A percentile compares a stretch with the other conserved stretches of the same genome.
Conservation (phyloP, 257 asterid genomes). For the Solanum paucissectum region DNA sequence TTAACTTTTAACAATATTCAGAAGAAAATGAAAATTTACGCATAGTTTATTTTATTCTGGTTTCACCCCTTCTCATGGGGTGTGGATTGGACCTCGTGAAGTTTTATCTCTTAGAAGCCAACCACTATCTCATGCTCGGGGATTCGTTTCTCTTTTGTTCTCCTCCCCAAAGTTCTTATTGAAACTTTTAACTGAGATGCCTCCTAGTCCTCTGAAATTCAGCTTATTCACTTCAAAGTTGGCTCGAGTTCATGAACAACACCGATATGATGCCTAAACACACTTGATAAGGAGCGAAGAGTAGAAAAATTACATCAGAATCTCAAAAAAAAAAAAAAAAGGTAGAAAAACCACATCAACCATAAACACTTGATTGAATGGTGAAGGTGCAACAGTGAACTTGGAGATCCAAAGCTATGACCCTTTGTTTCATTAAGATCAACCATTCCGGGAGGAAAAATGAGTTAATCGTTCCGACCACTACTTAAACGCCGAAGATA, state of each 20-base stretch:
- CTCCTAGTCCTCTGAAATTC: background rate
- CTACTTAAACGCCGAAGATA: background rate
- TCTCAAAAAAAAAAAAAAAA: background rate
- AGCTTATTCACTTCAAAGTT: background rate
- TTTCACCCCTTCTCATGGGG: background rate
- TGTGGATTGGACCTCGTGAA: background rate
- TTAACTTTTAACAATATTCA: background rate
- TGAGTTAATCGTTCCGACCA: background rate
- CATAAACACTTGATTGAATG: background rate
- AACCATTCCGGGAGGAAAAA: background rate
- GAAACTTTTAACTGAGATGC: background rate
- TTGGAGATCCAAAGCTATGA: background rate
- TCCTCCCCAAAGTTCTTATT: background rate
- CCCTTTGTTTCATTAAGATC: background rate
- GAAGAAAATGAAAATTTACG: background rate
- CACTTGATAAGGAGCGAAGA: background rate
- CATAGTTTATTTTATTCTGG: background rate
- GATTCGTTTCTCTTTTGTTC: background rate
- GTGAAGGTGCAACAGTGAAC: background rate
- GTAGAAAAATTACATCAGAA: background rate
- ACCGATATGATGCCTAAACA: background rate
- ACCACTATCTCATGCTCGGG: background rate
- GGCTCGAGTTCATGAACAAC: background rate
- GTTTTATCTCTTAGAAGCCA: background rate
- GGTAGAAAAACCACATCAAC: background rate